These are phyloP conservation scores for Takashimella koratensis DNA, from an alignment of 1,284 basidiomycete genomes.

Conservation along the genomic window DNA sequence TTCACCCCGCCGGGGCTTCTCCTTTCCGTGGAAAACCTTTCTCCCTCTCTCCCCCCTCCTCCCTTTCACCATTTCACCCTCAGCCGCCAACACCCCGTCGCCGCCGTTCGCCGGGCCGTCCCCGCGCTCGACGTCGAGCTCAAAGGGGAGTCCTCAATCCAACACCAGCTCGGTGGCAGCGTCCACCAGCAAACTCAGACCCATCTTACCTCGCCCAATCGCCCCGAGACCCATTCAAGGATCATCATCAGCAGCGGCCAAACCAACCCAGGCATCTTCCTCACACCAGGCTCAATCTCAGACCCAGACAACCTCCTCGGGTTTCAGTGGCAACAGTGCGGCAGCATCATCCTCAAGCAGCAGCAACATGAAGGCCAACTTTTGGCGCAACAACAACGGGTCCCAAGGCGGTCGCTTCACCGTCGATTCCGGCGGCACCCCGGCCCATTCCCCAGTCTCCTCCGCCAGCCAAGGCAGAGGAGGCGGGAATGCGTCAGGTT, in stretches of 20 bases:
- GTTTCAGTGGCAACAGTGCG: neutral
- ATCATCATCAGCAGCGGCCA: no score
- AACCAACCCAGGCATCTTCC: constrained; percentile 6
- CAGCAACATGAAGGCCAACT: constrained; percentile 33
- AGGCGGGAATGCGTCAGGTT: neutral
- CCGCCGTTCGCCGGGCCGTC: constrained; percentile 41
- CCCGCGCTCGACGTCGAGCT: constrained; percentile 33
- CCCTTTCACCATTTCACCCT: neutral
- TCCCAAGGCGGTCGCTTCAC: constrained; percentile 46
- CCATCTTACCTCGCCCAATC: constrained; percentile 40
- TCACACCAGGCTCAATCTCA: no score
- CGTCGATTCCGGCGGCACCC: constrained; percentile 38
- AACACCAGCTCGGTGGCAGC: constrained; percentile 15
- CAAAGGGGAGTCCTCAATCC: constrained; percentile 23
- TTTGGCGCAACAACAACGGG: constrained; percentile 31
- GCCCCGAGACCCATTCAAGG: constrained; percentile 28
- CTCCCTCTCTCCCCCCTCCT: neutral
- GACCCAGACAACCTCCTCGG: no score
- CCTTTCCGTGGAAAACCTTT: neutral
- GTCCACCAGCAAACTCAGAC: constrained; percentile 28
- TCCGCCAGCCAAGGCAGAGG: neutral
- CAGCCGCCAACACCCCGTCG: constrained; percentile 28
- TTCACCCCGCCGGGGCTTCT: neutral
- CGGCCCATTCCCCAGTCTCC: neutral
- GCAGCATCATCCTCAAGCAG: neutral